Conservation (phyloP, 1,284 basidiomycete species). For the Mycosarcoma maydis region DNA sequence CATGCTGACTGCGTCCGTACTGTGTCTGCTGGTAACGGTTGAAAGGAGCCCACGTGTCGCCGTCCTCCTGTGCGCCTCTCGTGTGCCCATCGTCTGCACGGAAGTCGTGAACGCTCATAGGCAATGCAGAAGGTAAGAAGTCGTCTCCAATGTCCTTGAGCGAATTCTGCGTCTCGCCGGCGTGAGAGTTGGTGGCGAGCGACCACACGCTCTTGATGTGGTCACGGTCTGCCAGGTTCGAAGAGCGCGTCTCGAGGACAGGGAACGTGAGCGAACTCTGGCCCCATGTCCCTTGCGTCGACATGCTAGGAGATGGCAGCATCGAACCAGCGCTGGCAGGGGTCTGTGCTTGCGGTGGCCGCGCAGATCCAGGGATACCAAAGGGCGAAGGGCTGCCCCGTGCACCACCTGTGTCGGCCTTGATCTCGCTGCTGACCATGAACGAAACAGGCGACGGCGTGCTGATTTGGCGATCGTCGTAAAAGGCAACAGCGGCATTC, state of each 20-base stretch:
- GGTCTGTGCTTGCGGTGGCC: slow-evolving; percentile 38
- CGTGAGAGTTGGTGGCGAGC: slow-evolving; percentile 43
- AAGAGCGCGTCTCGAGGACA: slow-evolving; percentile 38
- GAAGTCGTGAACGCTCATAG: slow-evolving; percentile 55
- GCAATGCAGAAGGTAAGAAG: slow-evolving; percentile 50
- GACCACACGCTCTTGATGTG: slow-evolving; percentile 62
- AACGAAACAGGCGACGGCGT: slow-evolving; percentile 59
- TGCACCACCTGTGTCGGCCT: slow-evolving; percentile 19
- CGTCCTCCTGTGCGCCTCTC: slow-evolving; percentile 10
- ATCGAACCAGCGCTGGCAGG: slow-evolving; percentile 43
- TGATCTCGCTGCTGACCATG: slow-evolving; percentile 62
- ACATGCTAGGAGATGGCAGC: slow-evolving; percentile 50
- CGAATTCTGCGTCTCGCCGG: slow-evolving; percentile 53
- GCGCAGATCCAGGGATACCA: slow-evolving; percentile 23
- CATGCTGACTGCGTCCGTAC: slow-evolving; percentile 21
- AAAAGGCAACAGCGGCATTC: slow-evolving; percentile 51
- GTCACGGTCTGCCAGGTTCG: slow-evolving; percentile 41
- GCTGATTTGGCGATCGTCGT: slow-evolving; percentile 33
- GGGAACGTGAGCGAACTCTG: slow-evolving; percentile 57
- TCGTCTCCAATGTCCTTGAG: slow-evolving; percentile 57
- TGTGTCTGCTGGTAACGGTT: slow-evolving; percentile 37
- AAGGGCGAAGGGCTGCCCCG: slow-evolving; percentile 36
- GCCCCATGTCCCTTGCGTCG: slow-evolving; percentile 53
- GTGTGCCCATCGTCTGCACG: slow-evolving; percentile 25
- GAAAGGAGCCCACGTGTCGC: slow-evolving; percentile 28